Percentiles rank a stretch among this genome's conserved stretches.
These are phyloP conservation scores for Colletotrichum eremochloae DNA, from an alignment of 2,329 filamentous ascomycete species.

Conservation along the genomic window DNA sequence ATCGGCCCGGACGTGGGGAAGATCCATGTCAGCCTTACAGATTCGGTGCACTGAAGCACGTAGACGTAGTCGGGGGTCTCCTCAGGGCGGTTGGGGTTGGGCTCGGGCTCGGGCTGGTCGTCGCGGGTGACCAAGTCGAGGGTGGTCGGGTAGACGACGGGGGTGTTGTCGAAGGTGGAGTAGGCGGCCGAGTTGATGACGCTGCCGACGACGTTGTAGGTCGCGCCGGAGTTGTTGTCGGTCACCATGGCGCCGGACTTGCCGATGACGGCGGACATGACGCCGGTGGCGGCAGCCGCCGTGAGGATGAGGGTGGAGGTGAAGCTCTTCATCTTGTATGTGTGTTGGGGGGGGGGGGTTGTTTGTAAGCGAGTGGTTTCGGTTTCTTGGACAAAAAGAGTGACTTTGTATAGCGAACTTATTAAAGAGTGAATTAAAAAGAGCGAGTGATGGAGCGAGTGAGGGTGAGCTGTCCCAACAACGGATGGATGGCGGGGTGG, in stretches of 20 bases:
- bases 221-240: neutral
- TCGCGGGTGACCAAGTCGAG: neutral
- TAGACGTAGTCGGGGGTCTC: slow-evolving; percentile 21
- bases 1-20: no score
- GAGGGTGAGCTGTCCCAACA: no score
- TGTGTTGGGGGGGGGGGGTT: neutral
- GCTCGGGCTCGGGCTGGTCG: slow-evolving; percentile 16
- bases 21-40: slow-evolving; percentile 12
- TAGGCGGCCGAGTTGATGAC: slow-evolving; percentile 33
- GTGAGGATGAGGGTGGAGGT: slow-evolving; percentile 21
- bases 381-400: neutral
- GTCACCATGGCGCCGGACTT: neutral
- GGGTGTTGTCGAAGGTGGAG: slow-evolving; percentile 5
- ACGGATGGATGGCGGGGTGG: no score
- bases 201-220: neutral
- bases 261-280: slow-evolving; percentile 28
- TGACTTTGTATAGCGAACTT: neutral
- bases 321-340: slow-evolving; percentile 40
- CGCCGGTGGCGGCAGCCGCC: slow-evolving; percentile 20
- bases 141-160: neutral
- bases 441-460: no score
- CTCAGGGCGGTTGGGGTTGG: slow-evolving; percentile 24
- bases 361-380: slow-evolving; percentile 24
- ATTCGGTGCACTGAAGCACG: slow-evolving; percentile 25
- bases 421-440: neutral